Evolutionary conservation across 2,329 filamentous ascomycete species (phyloP), one percentile per base, ranked within the genome.

Genomic region (Cordyceps tenuipes): DNA sequence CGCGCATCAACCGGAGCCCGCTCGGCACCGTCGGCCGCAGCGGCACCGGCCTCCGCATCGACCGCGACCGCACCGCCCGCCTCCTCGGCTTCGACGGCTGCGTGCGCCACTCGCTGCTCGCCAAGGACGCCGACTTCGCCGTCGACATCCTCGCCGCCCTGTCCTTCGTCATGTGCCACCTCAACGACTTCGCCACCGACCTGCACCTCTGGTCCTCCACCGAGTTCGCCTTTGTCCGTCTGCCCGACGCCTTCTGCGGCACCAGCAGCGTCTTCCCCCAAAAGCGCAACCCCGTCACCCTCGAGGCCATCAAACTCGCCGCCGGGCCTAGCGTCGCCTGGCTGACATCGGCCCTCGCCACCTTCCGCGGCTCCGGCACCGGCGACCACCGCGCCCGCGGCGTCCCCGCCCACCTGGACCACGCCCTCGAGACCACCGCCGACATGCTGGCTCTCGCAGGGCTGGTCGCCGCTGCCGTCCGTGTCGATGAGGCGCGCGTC

Each of bases 261-360:
- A 63, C 61, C 8, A 61, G 59, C 46, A 63, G 61, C 59, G 61
- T 63, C 29, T 61, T 63, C 36, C 61, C 61, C 3, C 61, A 63
- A 41, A 63, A 63, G 50, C 61, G 61, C 29, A 63, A 63, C 59
- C 61, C 61, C 0, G 60, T 63, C 12, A 59, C 56, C 2, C 55
- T 63, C 9, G 61, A 63, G 41, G 54, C 55, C 23, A 63, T 63
- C 36, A 61, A 61, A n/a, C 49, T 59, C 3, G 59, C 60, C 9
- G 61, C 61, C 5, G 61, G 59, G 5, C 54, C 60, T 1, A 51
- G 57, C 2, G 59, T 61, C n/a, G 51, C 52, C 13, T 63, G 61
- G 61, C 21, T 61, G 5, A 59, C 49, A n/a, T 63, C 61, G 15
- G 58, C 61, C 0, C 50, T 61, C 12, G 59, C 60, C 21, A 61